Conservation (phyloP, 2,329 filamentous ascomycete species). For the Phialophora macrospora region DNA sequence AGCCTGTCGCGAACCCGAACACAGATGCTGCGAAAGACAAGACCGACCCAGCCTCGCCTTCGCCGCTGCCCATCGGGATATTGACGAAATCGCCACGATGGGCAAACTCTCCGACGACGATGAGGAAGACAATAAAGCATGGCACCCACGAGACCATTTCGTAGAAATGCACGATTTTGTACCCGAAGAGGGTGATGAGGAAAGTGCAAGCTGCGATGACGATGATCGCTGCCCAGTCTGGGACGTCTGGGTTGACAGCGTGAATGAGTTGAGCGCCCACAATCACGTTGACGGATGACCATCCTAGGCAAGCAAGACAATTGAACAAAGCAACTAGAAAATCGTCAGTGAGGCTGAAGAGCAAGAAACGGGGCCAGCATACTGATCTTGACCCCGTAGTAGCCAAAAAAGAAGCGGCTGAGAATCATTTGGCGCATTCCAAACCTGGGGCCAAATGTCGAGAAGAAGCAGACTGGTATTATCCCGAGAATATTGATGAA, state of each 20-base stretch:
- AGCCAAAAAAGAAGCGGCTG: slow-evolving; percentile 78
- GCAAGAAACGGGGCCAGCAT: slow-evolving; percentile 73
- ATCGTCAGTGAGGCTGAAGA: slow-evolving; percentile 9
- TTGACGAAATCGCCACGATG: slow-evolving; percentile 69
- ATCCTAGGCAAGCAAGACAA: slow-evolving; percentile 59
- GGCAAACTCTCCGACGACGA: slow-evolving; percentile 70
- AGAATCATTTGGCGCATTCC: slow-evolving; percentile 80
- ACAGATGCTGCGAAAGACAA: slow-evolving; percentile 71
- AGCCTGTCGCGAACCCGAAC: slow-evolving; percentile 72
- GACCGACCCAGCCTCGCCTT: slow-evolving; percentile 63
- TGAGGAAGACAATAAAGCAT: slow-evolving; percentile 72
- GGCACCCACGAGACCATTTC: slow-evolving; percentile 78
- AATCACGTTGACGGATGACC: slow-evolving; percentile 77
- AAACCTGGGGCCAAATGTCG: slow-evolving; percentile 74
- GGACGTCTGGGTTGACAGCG: slow-evolving; percentile 68
- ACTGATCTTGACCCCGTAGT: slow-evolving; percentile 70
- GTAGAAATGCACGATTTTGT: slow-evolving; percentile 76
- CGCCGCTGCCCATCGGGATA: slow-evolving; percentile 64
- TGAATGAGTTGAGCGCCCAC: slow-evolving; percentile 78
- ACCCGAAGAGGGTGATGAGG: slow-evolving; percentile 72
- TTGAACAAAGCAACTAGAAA: slow-evolving; percentile 48
- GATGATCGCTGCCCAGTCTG: slow-evolving; percentile 74
- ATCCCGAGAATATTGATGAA: slow-evolving; percentile 79
- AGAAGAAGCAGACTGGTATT: slow-evolving; percentile 75
- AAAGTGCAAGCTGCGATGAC: slow-evolving; percentile 73